phyloP scores from a whole-genome alignment of 2,329 filamentous ascomycete genomes.

The Hypoxylon rubiginosum region DNA sequence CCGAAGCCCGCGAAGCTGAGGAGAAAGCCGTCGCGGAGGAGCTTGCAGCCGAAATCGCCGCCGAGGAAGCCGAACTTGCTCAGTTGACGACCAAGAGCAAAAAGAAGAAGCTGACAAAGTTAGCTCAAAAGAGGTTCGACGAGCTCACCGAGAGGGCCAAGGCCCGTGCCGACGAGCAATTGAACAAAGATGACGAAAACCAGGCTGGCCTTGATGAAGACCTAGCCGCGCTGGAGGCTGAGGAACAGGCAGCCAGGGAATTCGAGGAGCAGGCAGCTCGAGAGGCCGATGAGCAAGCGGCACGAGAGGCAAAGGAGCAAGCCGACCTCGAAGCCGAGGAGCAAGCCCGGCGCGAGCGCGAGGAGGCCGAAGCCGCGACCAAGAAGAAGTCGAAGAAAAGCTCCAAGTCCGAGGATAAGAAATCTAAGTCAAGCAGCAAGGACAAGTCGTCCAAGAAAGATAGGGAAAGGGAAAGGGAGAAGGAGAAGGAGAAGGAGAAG shows the following conservation, averaged over 20 bases:
- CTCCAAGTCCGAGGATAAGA: constrained; percentile 52
- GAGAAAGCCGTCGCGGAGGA: constrained; percentile 33
- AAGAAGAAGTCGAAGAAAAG: constrained; percentile 61
- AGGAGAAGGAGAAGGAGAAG: constrained; percentile 50
- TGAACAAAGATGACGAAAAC: constrained; percentile 25
- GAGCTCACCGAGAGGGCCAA: constrained; percentile 40
- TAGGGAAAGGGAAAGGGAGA: constrained; percentile 44
- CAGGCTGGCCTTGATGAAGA: constrained; percentile 21
- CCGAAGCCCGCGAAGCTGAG: constrained; percentile 32
- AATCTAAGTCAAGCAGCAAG: constrained; percentile 52
- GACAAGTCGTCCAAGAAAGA: constrained; percentile 50
- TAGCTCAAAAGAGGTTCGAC: constrained; percentile 48
- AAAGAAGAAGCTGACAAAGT: constrained; percentile 55
- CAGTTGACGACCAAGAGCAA: constrained; percentile 52
- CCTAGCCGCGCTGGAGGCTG: constrained; percentile 14
- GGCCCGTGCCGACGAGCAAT: constrained; percentile 38
- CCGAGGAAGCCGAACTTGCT: constrained; percentile 47
- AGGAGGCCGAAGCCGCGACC: constrained; percentile 51
- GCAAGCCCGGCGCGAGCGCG: constrained; percentile 46
- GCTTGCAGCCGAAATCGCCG: constrained; percentile 42
- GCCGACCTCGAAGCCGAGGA: constrained; percentile 49
- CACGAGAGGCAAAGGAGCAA: constrained; percentile 39
- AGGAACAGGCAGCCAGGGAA: constrained; percentile 17
- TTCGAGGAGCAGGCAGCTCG: constrained; percentile 10
- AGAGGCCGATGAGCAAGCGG: constrained; percentile 16